These are phyloP conservation scores for Hordeum marinum DNA, from an alignment of 176 grass and related monocot genomes.

Conservation along the genomic window DNA sequence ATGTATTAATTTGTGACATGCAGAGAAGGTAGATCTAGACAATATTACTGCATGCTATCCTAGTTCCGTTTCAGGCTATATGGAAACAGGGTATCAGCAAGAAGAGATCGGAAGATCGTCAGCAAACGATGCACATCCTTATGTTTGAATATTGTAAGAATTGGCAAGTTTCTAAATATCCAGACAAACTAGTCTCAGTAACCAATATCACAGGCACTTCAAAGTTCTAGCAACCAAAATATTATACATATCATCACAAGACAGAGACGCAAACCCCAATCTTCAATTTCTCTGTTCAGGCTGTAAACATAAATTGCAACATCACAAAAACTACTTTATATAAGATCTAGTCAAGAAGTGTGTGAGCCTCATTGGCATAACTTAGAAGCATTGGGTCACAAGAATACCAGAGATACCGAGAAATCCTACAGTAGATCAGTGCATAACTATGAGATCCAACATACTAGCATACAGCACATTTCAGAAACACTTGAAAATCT, in stretches of 20 bases:
- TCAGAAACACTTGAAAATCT: not conserved
- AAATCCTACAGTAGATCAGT: not conserved
- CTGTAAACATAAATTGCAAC: not conserved
- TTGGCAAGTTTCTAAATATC: not conserved
- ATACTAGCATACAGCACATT: not conserved
- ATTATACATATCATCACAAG: no score
- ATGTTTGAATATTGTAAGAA: not conserved
- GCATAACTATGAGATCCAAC: constrained; percentile 1
- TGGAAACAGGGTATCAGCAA: not conserved
- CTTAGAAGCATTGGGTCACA: not conserved
- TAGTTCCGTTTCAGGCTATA: not conserved
- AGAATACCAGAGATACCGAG: no score
- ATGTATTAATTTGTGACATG: not conserved
- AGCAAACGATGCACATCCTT: not conserved
- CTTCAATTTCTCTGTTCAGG: no score
- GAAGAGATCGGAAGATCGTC: not conserved
- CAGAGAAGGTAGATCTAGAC: not conserved
- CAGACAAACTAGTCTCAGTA: not conserved
- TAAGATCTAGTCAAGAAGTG: not conserved
- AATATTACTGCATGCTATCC: not conserved
- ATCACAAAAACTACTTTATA: not conserved
- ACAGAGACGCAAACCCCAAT: no score
- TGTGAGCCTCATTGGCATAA: not conserved
- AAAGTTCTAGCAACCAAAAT: not conserved
- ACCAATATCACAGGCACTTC: not conserved